Evolutionary conservation across 352 stramenopile genomes (phyloP), one percentile per base, ranked within the genome.

Genomic region (Nothophytophthora sp.): DNA sequence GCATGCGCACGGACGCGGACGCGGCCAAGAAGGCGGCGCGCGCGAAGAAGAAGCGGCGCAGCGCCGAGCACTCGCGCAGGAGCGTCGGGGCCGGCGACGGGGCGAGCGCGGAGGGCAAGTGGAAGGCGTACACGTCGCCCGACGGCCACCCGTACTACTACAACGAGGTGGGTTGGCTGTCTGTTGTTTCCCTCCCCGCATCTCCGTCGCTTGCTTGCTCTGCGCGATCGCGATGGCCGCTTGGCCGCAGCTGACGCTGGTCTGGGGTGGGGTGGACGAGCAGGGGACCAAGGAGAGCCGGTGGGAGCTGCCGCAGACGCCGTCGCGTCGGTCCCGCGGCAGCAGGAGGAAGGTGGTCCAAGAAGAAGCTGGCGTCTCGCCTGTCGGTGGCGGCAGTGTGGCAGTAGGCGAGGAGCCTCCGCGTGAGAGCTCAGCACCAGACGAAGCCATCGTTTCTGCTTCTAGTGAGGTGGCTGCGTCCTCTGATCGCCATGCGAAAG

Each of bases 101-200:
- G n/a, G n/a, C n/a, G n/a, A n/a, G n/a, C 28, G 52, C 23, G 15
- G 57, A 46, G 16, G 48, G 33, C 32, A 59, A 60, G 49, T 89
- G 77, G 77, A 55, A 81, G 54, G 40, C 60, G 44, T 88, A 80
- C 54, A 85, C 63, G 49, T 68, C 77, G 16, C 75, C 76, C 4
- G 78, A 89, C 29, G 78, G 78, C 3, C 70, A 76, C 19, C 41
- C 56, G 10, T 87, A 89, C 51, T 89, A 80, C 49, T 87, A 86
- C 56, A 89, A 89, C 32, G 55, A 71, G 32, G 59, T 70, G 29
- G 16, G 39, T 38, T 7, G 13, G 12, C 2, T 4, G 3, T 2
- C 13, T 19, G 23, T 24, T 7, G 11, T 30, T 29, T 13, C 6
- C 10, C 24, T 0, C 5, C 34, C 15, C 43, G 1, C 7, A 23